Percentiles rank a stretch among this genome's conserved stretches.
phyloP scores from a whole-genome alignment of 2,329 filamentous ascomycete species.

The Colletotrichum graminicola region DNA sequence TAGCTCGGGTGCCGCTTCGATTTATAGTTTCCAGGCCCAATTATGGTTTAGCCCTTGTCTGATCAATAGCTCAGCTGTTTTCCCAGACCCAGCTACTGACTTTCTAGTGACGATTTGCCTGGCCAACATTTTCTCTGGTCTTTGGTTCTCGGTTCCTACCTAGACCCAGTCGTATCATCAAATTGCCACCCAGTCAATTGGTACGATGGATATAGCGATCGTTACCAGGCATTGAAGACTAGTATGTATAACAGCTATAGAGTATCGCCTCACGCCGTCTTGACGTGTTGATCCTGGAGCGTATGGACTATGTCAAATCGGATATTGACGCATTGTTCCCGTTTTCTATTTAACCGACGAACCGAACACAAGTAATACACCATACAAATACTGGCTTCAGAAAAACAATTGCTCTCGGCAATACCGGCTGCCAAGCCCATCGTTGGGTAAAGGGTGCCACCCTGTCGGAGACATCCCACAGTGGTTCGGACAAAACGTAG shows the following conservation, averaged over 20 bases:
- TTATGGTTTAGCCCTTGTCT: background rate
- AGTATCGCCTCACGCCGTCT: background rate
- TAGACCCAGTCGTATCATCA: conserved; percentile 4
- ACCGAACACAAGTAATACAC: background rate
- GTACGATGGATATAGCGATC: background rate
- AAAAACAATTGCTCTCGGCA: background rate
- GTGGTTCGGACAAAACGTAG: no score
- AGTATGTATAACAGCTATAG: background rate
- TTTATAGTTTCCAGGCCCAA: background rate
- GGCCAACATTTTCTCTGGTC: background rate
- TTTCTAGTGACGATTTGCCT: background rate
- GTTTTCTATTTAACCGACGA: background rate
- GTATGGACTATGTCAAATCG: background rate
- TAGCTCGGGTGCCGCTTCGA: background rate
- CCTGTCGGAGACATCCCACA: background rate
- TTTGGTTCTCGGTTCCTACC: background rate
- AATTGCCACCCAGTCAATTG: conserved; percentile 1
- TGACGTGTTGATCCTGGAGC: background rate
- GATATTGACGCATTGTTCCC: background rate
- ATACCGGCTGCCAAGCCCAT: background rate
- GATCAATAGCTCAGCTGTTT: background rate
- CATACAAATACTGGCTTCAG: no score
- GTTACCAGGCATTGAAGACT: background rate
- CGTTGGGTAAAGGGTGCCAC: background rate
- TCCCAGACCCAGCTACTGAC: background rate